These are phyloP conservation scores for Parachaetomium inaequale DNA, from an alignment of 495 filamentous ascomycete species.

Conservation along the genomic window DNA sequence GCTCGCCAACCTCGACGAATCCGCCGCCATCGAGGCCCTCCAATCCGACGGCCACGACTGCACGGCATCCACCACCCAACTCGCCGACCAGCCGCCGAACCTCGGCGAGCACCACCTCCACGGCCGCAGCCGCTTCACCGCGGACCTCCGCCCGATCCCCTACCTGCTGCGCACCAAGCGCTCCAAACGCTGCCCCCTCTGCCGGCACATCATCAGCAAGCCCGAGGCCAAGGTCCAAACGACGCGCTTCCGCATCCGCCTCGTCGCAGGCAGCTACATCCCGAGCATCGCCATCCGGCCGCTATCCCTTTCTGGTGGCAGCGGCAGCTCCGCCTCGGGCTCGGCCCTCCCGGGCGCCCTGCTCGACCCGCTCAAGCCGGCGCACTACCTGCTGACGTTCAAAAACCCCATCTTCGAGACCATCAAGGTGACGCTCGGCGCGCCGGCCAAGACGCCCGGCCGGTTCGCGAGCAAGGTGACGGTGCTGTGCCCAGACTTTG, in stretches of 20 bases:
- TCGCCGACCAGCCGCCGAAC: slow-evolving; percentile 43
- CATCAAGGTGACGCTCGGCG: slow-evolving; percentile 81
- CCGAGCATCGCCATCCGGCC: slow-evolving; percentile 71
- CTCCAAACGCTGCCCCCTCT: slow-evolving; percentile 85
- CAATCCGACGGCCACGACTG: slow-evolving; percentile 41
- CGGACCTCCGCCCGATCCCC: slow-evolving; percentile 72
- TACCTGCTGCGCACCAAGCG: slow-evolving; percentile 84
- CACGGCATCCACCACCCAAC: slow-evolving; percentile 37
- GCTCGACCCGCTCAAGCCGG: slow-evolving; percentile 64
- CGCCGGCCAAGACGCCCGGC: slow-evolving; percentile 76
- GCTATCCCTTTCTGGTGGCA: slow-evolving; percentile 46
- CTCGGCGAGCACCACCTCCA: slow-evolving; percentile 44
- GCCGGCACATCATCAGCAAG: slow-evolving; percentile 91
- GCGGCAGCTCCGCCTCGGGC: neutral
- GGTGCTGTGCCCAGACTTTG: slow-evolving; percentile 90
- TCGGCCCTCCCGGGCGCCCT: slow-evolving; percentile 22
- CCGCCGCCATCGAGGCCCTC: slow-evolving; percentile 47
- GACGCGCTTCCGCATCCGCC: slow-evolving; percentile 81
- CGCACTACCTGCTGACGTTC: slow-evolving; percentile 81
- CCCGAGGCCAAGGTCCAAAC: slow-evolving; percentile 86
- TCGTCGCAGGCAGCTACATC: slow-evolving; percentile 86
- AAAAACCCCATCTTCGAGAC: slow-evolving; percentile 92
- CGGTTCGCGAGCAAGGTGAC: slow-evolving; percentile 75
- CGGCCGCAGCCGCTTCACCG: slow-evolving; percentile 50
- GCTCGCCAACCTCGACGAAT: slow-evolving; percentile 49